A percentile compares a stretch with the other conserved stretches of the same genome.
Evolutionary conservation across 805 yeast genomes (phyloP).

Genomic region (Millerozyma miso): DNA sequence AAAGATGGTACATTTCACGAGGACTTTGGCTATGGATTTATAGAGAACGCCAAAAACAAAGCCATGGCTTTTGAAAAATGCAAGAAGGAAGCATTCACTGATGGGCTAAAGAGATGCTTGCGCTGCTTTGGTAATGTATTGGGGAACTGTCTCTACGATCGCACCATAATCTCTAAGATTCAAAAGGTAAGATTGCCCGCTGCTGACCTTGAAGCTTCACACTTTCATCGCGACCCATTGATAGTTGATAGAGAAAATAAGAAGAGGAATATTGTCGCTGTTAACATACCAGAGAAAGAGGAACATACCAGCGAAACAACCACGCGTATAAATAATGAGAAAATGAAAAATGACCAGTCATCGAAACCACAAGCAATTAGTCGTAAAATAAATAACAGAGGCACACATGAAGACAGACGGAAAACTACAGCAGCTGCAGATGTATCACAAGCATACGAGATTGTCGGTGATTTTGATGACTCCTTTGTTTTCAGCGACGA

Average conservation of each 20-base stretch:
- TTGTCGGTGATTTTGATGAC: constrained; percentile 33
- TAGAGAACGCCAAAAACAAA: constrained; percentile 65
- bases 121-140: constrained; percentile 75
- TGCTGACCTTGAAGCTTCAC: constrained; percentile 24
- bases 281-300: constrained; percentile 5
- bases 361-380: not conserved
- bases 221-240: constrained; percentile 36
- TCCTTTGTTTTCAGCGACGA: constrained; percentile 41
- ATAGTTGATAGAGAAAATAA: constrained; percentile 25
- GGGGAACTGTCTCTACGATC: constrained; percentile 83
- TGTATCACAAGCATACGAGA: constrained; percentile 9
- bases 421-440: not conserved
- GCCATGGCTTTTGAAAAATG: constrained; percentile 78
- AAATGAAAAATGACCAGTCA: not conserved
- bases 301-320: not conserved
- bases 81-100: constrained; percentile 80
- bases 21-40: constrained; percentile 70
- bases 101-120: constrained; percentile 74
- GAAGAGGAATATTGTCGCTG: constrained; percentile 8
- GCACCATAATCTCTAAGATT: constrained; percentile 53
- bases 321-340: not conserved
- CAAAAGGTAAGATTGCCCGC: constrained; percentile 36
- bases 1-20: constrained; percentile 81
- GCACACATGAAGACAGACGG: not conserved
- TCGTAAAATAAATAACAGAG: constrained; percentile 1